Evolutionary conservation across 208 protist species (phyloP).

Genomic region (Leishmania tarentolae): DNA sequence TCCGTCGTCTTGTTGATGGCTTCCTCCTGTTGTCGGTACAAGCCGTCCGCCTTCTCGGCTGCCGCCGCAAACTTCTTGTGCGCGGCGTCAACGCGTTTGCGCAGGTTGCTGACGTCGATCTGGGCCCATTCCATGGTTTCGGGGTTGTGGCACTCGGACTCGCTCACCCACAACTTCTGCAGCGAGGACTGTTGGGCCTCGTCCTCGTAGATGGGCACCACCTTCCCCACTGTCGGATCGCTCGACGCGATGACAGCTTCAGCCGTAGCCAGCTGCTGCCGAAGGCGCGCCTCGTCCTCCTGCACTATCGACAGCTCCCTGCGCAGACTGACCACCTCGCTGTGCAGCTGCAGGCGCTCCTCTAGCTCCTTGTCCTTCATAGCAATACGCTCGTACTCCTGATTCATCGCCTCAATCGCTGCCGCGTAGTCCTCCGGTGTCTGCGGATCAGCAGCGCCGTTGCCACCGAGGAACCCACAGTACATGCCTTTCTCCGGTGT

Average conservation of each 20-base stretch:
- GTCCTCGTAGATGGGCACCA: constrained; percentile 59
- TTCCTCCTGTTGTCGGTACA: constrained; percentile 62
- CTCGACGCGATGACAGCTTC: constrained; percentile 33
- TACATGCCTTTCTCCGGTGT: neutral
- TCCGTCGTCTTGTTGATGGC: constrained; percentile 76
- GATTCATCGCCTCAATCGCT: constrained; percentile 13
- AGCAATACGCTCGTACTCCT: constrained; percentile 11
- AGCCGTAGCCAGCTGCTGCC: constrained; percentile 43
- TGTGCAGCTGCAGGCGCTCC: constrained; percentile 70
- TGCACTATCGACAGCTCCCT: constrained; percentile 70
- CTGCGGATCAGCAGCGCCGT: neutral
- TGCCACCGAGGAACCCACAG: neutral
- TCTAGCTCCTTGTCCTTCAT: constrained; percentile 31
- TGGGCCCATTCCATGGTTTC: constrained; percentile 53
- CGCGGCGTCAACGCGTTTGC: constrained; percentile 42
- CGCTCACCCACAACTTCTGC: constrained; percentile 55
- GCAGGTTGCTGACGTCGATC: constrained; percentile 56
- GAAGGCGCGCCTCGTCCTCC: constrained; percentile 57
- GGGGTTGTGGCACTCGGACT: constrained; percentile 44
- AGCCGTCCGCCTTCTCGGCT: constrained; percentile 36
- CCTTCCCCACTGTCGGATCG: constrained; percentile 51
- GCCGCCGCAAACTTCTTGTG: constrained; percentile 33
- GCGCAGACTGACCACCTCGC: constrained; percentile 62
- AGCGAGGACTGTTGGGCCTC: constrained; percentile 64
- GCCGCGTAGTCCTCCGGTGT: constrained; percentile 22